Evolutionary conservation across 1,284 basidiomycete genomes (phyloP).

Genomic region (Erythrobasidium hasegawianum): DNA sequence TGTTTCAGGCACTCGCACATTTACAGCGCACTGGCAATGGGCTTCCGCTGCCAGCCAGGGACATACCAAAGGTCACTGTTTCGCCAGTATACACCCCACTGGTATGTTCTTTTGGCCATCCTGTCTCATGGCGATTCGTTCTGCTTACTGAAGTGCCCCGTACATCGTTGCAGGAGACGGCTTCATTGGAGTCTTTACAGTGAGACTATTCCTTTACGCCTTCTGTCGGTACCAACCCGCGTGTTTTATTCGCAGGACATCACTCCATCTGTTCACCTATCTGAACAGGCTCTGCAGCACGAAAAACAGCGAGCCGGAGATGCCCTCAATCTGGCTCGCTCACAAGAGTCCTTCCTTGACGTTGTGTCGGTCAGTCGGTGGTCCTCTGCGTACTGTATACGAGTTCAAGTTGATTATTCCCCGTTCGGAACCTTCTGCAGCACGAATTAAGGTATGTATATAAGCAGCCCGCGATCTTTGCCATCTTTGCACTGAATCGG

Average conservation of each 20-base stretch:
- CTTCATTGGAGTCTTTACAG: constrained; percentile 23
- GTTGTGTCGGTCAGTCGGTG: constrained; percentile 24
- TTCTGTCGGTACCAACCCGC: neutral
- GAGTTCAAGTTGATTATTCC: neutral
- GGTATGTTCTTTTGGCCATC: too few species aligned
- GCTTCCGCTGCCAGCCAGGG: too few species aligned
- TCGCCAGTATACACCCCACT: too few species aligned
- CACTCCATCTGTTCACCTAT: constrained; percentile 11
- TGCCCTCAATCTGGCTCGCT: constrained; percentile 23
- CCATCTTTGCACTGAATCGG: too few species aligned
- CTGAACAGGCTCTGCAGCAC: constrained; percentile 15
- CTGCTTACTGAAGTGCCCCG: too few species aligned
- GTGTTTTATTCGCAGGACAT: constrained; percentile 5
- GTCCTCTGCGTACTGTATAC: too few species aligned
- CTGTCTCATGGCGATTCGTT: too few species aligned
- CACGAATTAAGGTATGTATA: constrained; percentile 13
- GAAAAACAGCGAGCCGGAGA: constrained; percentile 25
- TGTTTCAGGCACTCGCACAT: too few species aligned
- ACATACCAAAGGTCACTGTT: too few species aligned
- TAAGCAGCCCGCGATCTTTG: too few species aligned
- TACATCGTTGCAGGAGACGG: constrained; percentile 15
- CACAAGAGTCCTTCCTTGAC: constrained; percentile 28
- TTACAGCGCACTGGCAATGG: too few species aligned
- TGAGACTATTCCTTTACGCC: neutral
- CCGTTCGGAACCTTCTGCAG: neutral